These are phyloP conservation scores for Chaetomidium leptoderma DNA, from an alignment of 495 filamentous ascomycete genomes.

Conservation along the genomic window DNA sequence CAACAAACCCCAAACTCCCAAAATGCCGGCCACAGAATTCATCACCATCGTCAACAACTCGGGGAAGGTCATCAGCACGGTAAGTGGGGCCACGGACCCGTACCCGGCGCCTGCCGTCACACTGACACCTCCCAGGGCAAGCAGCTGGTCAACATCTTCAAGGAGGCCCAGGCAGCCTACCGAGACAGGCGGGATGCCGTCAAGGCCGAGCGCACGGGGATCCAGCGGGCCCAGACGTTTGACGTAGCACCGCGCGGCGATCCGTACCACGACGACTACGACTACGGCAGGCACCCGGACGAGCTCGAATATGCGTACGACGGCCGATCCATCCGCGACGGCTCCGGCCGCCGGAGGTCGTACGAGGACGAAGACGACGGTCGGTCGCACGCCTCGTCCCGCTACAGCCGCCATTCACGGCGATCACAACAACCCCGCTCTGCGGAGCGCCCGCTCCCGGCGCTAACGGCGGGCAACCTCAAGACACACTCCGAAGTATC, in stretches of 20 bases:
- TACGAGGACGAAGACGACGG: conserved; percentile 40
- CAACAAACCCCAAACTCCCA: conserved; percentile 12
- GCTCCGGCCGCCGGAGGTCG: conserved; percentile 27
- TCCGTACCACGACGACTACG: conserved; percentile 27
- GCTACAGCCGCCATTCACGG: conserved; percentile 34
- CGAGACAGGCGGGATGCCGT: conserved; percentile 75
- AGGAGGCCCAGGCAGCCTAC: conserved; percentile 81
- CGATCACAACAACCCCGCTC: conserved; percentile 27
- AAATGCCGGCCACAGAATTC: conserved; percentile 57
- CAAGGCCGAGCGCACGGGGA: conserved; percentile 53
- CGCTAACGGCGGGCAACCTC: conserved; percentile 43
- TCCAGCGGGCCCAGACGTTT: conserved; percentile 43
- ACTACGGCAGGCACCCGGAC: conserved; percentile 13
- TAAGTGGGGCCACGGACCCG: conserved; percentile 44
- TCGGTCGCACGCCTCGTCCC: conserved; percentile 37
- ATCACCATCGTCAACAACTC: conserved; percentile 90
- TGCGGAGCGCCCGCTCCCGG: conserved; percentile 24
- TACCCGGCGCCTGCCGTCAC: conserved; percentile 3
- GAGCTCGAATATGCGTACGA: conserved; percentile 21
- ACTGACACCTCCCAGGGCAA: conserved; percentile 59
- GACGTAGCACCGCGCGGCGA: conserved; percentile 30
- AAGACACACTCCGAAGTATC: conserved; percentile 43
- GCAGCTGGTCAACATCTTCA: conserved; percentile 80
- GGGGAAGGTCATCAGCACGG: conserved; percentile 86
- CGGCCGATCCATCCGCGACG: conserved; percentile 20